These are phyloP conservation scores for Phytophthora cactorum DNA, from an alignment of 352 stramenopile species.

Conservation along the genomic window DNA sequence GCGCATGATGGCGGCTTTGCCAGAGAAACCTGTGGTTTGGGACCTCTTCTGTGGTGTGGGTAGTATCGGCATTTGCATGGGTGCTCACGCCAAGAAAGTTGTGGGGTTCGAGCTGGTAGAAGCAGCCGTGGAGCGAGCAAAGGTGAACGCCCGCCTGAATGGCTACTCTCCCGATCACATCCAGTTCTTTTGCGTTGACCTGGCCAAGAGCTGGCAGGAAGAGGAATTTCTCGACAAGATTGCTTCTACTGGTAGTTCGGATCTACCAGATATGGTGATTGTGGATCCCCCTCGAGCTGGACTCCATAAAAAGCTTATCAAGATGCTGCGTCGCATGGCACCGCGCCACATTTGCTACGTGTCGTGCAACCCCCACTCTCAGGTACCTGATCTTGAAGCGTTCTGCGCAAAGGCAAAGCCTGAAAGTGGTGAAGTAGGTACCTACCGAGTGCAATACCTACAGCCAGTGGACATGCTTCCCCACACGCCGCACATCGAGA, in stretches of 20 bases:
- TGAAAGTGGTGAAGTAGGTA: constrained; percentile 20
- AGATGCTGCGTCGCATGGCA: constrained; percentile 52
- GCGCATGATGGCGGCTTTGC: constrained; percentile 31
- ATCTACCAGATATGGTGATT: constrained; percentile 67
- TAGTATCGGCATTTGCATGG: constrained; percentile 83
- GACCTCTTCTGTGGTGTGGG: constrained; percentile 84
- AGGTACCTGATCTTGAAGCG: constrained; percentile 62
- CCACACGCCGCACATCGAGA: constrained; percentile 83
- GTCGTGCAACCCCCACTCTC: constrained; percentile 76
- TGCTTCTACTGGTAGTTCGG: constrained; percentile 13
- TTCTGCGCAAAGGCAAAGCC: constrained; percentile 39
- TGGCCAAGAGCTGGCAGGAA: constrained; percentile 59
- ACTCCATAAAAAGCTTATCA: constrained; percentile 71
- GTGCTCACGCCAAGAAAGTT: constrained; percentile 43
- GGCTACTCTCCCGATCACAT: constrained; percentile 58
- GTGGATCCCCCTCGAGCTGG: constrained; percentile 77
- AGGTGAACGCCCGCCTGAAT: constrained; percentile 64
- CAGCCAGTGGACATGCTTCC: constrained; percentile 85
- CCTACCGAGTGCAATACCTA: constrained; percentile 54
- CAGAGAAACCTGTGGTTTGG: constrained; percentile 66
- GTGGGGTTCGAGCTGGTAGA: constrained; percentile 78
- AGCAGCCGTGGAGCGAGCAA: constrained; percentile 58
- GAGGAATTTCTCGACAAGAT: constrained; percentile 42
- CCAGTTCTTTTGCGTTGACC: constrained; percentile 69
- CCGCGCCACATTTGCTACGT: constrained; percentile 74